Base-by-base conservation (phyloP, 768 basidiomycete species). In the Baorangia bicolor region DNA sequence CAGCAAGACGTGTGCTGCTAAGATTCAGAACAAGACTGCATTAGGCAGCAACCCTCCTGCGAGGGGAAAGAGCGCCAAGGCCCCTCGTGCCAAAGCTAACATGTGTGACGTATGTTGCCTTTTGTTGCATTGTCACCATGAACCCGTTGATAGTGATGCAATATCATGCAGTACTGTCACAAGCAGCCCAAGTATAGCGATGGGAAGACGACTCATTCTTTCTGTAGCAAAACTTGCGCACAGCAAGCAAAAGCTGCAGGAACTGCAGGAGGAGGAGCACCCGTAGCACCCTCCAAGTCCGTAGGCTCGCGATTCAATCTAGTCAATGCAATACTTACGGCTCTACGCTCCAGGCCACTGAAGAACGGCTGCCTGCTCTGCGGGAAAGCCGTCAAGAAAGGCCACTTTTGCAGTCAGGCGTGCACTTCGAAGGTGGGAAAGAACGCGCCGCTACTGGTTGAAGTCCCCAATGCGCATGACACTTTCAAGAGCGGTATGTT, bases 401-500 rank as follows among this genome's bases (percentile, higher is more conserved):
- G 84, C 13, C 80, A 86, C 63, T 88, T 88, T 66, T 88, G 87
- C 61, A 66, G 80, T 54, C 76, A 79, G 61, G 66, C 74, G 2
- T 88, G 87, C 64, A 72, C 73, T 46, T 78, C 81, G 23, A 77
- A 81, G 58, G 84, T 78, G 3, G 81, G 80, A 60, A 77, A 75
- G 62, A 79, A 69, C 55, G 84, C 81, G 0, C 84, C 85, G 3
- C 74, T 76, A 60, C 64, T 88, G 44, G 64, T 88, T 4, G 86
- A 87, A 57, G 81, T 88, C 16, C 85, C 82, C 27, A 69, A 67
- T 25, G 78, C 75, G 11, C 85, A 88, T 65, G 75, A 76, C 23
- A 87, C 84, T 0, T 88, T 88, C 73, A 81, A 77, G 66, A 86
- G 80, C 53, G 86, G 86, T 87, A 61, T 27, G 80, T 69, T 20